Percentiles rank a stretch among this genome's conserved stretches.
These are phyloP conservation scores for Blastobotrys buckinghamii DNA, from an alignment of 1,139 yeast genomes.

Conservation along the genomic window DNA sequence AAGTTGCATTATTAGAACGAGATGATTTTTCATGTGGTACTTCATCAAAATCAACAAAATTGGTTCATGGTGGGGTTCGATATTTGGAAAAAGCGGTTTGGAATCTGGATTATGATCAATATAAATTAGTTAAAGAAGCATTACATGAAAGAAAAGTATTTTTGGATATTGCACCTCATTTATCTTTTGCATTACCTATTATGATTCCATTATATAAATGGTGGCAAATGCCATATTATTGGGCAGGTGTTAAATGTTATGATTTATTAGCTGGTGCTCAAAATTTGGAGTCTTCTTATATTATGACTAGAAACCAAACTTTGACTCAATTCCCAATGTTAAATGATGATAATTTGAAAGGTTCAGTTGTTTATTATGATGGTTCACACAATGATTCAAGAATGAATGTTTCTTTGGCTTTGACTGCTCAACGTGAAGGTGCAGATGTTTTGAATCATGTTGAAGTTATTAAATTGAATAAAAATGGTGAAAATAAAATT, in stretches of 20 bases:
- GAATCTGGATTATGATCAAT: conserved; percentile 78
- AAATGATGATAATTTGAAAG: conserved; percentile 73
- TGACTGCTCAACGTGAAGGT: conserved; percentile 81
- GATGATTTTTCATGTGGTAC: conserved; percentile 91
- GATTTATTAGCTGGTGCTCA: conserved; percentile 91
- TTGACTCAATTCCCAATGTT: conserved; percentile 82
- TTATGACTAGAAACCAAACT: conserved; percentile 64
- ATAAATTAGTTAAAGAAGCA: conserved; percentile 90
- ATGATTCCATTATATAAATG: conserved; percentile 92
- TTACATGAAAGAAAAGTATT: conserved; percentile 86
- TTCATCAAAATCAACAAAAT: conserved; percentile 90
- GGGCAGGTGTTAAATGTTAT: conserved; percentile 86
- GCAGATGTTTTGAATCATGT: conserved; percentile 87
- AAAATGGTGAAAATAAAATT: conserved; percentile 56
- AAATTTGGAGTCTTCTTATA: conserved; percentile 73
- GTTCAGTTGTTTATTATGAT: conserved; percentile 90
- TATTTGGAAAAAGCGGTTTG: conserved; percentile 93
- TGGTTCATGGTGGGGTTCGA: conserved; percentile 97
- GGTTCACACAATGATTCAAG: conserved; percentile 93
- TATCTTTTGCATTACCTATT: conserved; percentile 80
- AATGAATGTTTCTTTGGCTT: conserved; percentile 79
- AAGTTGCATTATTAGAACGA: conserved; percentile 81
- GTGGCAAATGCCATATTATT: conserved; percentile 96
- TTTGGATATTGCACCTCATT: conserved; percentile 89
- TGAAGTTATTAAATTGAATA: conserved; percentile 70